Evolutionary conservation across 352 stramenopile genomes (phyloP).

Genomic region (Globisporangium radiosum): DNA sequence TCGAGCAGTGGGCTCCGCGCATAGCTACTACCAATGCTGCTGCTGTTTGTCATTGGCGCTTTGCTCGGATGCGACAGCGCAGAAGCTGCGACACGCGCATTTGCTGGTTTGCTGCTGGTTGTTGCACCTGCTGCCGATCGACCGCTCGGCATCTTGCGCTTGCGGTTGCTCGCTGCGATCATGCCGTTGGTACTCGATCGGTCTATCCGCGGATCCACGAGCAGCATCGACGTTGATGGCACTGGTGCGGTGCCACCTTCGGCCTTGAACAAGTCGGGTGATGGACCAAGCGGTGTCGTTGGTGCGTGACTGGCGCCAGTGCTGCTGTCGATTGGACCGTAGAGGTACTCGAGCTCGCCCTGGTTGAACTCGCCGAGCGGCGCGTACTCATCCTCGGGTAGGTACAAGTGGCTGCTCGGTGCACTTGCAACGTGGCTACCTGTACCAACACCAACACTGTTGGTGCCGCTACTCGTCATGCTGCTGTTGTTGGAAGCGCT

Average conservation of each 20-base stretch:
- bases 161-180: constrained; percentile 21
- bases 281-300: neutral
- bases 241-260: constrained; percentile 1
- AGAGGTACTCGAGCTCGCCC: constrained; percentile 67
- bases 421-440: neutral
- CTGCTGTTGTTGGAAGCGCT: neutral
- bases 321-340: constrained; percentile 44
- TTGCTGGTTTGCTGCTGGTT: constrained; percentile 3
- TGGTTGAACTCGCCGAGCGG: constrained; percentile 66
- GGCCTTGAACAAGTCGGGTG: constrained; percentile 25
- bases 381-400: constrained; percentile 56
- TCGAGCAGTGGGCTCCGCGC: neutral
- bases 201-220: constrained; percentile 34
- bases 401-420: constrained; percentile 21
- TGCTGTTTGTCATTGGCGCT: neutral
- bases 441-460: neutral
- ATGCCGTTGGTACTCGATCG: constrained; percentile 14
- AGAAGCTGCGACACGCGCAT: neutral
- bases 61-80: too few species aligned
- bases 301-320: constrained; percentile 23
- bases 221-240: constrained; percentile 4
- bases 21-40: neutral
- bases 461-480: neutral
- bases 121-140: neutral
- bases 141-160: constrained; percentile 24